phyloP scores from a whole-genome alignment of 768 basidiomycete genomes.

The Serendipita vermifera region DNA sequence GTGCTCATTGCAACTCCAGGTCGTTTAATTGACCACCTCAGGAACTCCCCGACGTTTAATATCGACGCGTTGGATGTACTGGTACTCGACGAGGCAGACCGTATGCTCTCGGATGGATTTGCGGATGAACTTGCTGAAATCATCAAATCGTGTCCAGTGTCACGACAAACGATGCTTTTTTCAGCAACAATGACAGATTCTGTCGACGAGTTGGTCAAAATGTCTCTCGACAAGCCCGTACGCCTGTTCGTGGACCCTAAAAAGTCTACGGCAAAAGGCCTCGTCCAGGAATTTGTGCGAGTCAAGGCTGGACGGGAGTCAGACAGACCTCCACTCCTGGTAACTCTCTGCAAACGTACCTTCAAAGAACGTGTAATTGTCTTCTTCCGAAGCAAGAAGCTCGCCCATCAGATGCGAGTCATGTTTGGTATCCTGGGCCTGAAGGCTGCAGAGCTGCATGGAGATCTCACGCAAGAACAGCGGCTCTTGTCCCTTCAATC shows the following conservation, averaged over 20 bases:
- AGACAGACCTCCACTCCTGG: slow-evolving; percentile 64
- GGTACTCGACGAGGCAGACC: slow-evolving; percentile 93
- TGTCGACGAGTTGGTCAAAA: slow-evolving; percentile 82
- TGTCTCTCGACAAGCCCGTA: slow-evolving; percentile 87
- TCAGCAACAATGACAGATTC: slow-evolving; percentile 98
- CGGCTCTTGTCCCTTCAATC: slow-evolving; percentile 73
- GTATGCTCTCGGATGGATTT: slow-evolving; percentile 94
- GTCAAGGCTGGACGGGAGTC: slow-evolving; percentile 68
- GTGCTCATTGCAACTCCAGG: slow-evolving; percentile 94
- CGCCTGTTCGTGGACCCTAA: slow-evolving; percentile 94
- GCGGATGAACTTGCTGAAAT: slow-evolving; percentile 90
- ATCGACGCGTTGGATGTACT: slow-evolving; percentile 87
- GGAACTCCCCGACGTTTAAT: slow-evolving; percentile 86
- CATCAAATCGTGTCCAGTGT: slow-evolving; percentile 72
- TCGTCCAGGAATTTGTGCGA: slow-evolving; percentile 91
- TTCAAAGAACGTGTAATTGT: slow-evolving; percentile 78
- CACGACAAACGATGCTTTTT: slow-evolving; percentile 96
- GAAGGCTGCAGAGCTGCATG: slow-evolving; percentile 87
- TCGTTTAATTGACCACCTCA: slow-evolving; percentile 93
- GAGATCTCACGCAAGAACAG: slow-evolving; percentile 94
- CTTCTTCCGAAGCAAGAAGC: slow-evolving; percentile 91
- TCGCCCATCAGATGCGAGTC: slow-evolving; percentile 93
- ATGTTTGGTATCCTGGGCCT: slow-evolving; percentile 81
- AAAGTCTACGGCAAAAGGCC: slow-evolving; percentile 66
- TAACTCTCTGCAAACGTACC: slow-evolving; percentile 74